Evolutionary conservation across 768 basidiomycete species (phyloP), one percentile per base, ranked within the genome.

Genomic region (Termitomyces titanicus): DNA sequence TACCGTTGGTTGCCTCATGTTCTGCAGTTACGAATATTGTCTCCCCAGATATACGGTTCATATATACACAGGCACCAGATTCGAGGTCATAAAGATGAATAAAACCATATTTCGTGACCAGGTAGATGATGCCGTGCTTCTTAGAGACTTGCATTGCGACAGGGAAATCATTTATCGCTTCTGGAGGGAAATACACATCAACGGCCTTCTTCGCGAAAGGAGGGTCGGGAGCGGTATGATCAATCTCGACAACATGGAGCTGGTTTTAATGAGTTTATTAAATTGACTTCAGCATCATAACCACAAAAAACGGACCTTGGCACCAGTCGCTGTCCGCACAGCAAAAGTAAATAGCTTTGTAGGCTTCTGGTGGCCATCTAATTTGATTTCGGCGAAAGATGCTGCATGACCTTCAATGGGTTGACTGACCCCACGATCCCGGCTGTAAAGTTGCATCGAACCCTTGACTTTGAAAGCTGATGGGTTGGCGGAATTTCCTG

Each of bases 21-120:
- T 98, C 95, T 33, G 96, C 92, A 12, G 97, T 98, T 43, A 97
- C 94, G 69, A 99, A 99, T 69, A 99, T 98, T 33, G 97, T 98
- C 77, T 99, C 97, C 33, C 97, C 96, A 40, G 92, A 94, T 69
- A 99, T 99, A 61, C 97, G 90, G 81, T 99, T 99, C 97, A 99
- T 99, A 79, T 98, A 99, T 56, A 99, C 85, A 74, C 97, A 98
- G 42, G 92, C 88, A 54, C 95, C 97, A 9, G 94, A 84, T 72
- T 99, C 97, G 60, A 98, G 84, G 72, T 99, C 97, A 72, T 99
- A 99, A 13, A 99, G 82, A 71, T 98, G 97, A 67, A 99, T 98
- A 76, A 99, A 99, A 39, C 97, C 97, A 69, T 93, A 98, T 72
- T 99, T 99, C 53, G 97, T 98, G 68, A 98, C 92, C 54, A 99